A percentile compares a stretch with the other conserved stretches of the same genome.
phyloP scores from a whole-genome alignment of 805 yeast species.

The Metschnikowia henanensis region DNA sequence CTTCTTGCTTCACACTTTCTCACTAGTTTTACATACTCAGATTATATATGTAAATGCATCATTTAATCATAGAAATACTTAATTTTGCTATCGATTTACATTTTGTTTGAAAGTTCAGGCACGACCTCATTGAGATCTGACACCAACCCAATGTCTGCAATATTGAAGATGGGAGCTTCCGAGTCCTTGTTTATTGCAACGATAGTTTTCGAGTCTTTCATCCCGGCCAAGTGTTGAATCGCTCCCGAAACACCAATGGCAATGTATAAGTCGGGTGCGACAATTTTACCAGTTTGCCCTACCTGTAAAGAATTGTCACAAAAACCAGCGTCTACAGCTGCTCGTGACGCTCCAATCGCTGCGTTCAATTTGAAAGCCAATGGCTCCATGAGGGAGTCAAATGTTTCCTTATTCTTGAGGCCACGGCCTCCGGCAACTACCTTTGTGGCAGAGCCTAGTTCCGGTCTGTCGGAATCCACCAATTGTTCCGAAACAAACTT shows the following conservation, averaged over 20 bases:
- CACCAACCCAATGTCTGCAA: constrained; percentile 86
- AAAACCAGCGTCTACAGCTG: constrained; percentile 95
- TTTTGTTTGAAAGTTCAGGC: constrained; percentile 86
- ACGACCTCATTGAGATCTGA: constrained; percentile 85
- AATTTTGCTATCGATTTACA: too few species aligned
- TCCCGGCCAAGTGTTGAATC: constrained; percentile 97
- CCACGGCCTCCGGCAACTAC: constrained; percentile 97
- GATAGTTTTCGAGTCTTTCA: constrained; percentile 93
- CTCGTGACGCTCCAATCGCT: constrained; percentile 97
- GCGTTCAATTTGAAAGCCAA: constrained; percentile 83
- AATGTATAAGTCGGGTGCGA: constrained; percentile 92
- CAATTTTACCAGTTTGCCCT: constrained; percentile 98
- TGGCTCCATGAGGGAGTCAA: constrained; percentile 75
- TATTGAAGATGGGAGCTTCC: constrained; percentile 90
- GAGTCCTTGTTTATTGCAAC: constrained; percentile 95
- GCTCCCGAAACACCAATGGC: constrained; percentile 98
- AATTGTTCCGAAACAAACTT: constrained; percentile 78
- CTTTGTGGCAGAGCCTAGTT: constrained; percentile 74
- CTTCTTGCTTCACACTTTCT: too few species aligned
- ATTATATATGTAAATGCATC: too few species aligned
- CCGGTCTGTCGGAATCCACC: constrained; percentile 83
- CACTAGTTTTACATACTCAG: too few species aligned
- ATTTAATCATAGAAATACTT: too few species aligned
- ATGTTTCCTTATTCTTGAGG: constrained; percentile 83
- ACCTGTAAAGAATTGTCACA: constrained; percentile 96